Evolutionary conservation across 2,329 filamentous ascomycete genomes (phyloP).

Genomic region (Sporothrix dimorphospora): DNA sequence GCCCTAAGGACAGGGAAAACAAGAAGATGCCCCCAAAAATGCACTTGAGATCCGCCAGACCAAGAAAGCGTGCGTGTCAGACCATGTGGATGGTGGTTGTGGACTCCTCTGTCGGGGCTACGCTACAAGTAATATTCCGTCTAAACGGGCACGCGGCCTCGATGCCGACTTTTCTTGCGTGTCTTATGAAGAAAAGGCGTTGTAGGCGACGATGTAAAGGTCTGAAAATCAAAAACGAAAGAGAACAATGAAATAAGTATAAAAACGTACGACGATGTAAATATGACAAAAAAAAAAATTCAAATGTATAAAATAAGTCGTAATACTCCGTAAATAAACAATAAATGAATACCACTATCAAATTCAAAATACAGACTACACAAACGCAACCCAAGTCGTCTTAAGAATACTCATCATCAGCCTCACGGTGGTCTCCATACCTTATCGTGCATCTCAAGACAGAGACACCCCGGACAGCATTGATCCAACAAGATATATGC

Average conservation of each 20-base stretch:
- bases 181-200: not conserved
- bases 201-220: no score
- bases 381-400: no score
- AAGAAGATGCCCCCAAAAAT: not conserved
- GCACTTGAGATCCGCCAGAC: not conserved
- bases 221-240: no score
- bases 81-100: not conserved
- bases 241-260: no score
- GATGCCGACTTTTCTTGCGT: not conserved
- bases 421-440: not conserved
- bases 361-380: no score
- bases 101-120: not conserved
- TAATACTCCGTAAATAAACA: no score
- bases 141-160: not conserved
- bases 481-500: not conserved
- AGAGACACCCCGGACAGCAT: slow-evolving; percentile 1
- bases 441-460: not conserved
- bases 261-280: no score
- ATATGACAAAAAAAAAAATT: not conserved
- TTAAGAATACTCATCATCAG: not conserved
- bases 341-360: no score
- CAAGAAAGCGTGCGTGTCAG: not conserved
- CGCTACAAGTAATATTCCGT: not conserved
- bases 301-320: not conserved
- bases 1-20: not conserved